Evolutionary conservation across 164 flowering plant genomes (phyloP).

Genomic region (Umbilicus rupestris): DNA sequence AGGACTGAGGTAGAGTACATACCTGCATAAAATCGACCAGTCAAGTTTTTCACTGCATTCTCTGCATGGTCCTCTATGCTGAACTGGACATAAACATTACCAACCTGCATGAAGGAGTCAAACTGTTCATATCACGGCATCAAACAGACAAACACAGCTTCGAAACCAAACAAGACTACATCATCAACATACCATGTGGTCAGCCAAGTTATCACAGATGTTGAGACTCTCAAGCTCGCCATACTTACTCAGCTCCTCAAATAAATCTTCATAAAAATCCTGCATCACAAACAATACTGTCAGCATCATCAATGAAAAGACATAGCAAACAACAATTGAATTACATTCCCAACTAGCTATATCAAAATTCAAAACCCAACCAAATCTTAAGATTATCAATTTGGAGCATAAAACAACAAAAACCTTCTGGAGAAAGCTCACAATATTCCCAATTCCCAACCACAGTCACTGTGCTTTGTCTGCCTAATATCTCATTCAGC

Average conservation of each 20-base stretch:
- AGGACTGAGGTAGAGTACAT: neutral
- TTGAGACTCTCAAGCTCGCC: constrained; percentile 80
- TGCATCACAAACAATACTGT: constrained; percentile 16
- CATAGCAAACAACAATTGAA: neutral
- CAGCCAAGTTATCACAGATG: constrained; percentile 83
- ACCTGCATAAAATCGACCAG: constrained; percentile 89
- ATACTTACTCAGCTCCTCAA: constrained; percentile 81
- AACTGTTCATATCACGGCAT: neutral
- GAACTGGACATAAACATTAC: constrained; percentile 90
- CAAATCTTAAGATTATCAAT: too few relatives aligned
- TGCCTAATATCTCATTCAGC: neutral
- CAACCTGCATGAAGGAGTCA: constrained; percentile 40
- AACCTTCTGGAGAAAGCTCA: too few relatives aligned
- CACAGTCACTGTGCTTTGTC: neutral
- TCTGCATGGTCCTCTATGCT: constrained; percentile 88
- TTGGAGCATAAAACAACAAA: neutral
- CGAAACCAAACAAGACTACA: neutral
- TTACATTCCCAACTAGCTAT: neutral
- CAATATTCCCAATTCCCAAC: too few relatives aligned
- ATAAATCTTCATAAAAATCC: constrained; percentile 84
- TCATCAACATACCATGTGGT: constrained; percentile 57
- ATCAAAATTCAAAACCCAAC: neutral
- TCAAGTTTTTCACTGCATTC: constrained; percentile 55
- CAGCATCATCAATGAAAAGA: neutral
- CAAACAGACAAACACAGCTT: neutral